A percentile compares a stretch with the other conserved stretches of the same genome.
Evolutionary conservation across 2,329 filamentous ascomycete species (phyloP).

Genomic region (Beauveria sp.): DNA sequence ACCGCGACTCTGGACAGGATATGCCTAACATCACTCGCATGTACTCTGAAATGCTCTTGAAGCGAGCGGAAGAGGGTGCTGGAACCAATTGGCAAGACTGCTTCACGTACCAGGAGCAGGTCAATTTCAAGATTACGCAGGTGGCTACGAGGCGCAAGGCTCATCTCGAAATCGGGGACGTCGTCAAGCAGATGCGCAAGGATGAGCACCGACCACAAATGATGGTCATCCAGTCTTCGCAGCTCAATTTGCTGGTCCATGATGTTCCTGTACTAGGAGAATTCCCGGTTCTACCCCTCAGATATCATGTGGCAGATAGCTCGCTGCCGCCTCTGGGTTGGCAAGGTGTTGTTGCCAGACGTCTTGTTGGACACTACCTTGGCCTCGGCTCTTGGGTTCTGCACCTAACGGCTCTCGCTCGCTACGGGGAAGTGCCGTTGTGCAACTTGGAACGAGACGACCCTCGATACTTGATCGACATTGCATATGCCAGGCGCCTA

Average conservation of each 20-base stretch:
- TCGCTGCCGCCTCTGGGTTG: conserved; percentile 86
- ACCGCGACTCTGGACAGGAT: conserved; percentile 67
- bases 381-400: conserved; percentile 88
- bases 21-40: conserved; percentile 86
- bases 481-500: conserved; percentile 84
- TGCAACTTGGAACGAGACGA: conserved; percentile 95
- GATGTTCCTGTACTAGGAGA: conserved; percentile 79
- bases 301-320: conserved; percentile 75
- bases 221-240: conserved; percentile 85
- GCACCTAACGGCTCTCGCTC: conserved; percentile 77
- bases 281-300: conserved; percentile 74
- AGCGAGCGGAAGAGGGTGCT: conserved; percentile 56
- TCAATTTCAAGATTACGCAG: conserved; percentile 79
- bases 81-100: conserved; percentile 70
- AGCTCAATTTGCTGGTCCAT: conserved; percentile 70
- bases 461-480: conserved; percentile 88
- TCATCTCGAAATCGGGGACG: conserved; percentile 77
- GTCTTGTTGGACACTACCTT: conserved; percentile 82
- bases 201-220: conserved; percentile 76
- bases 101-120: conserved; percentile 78
- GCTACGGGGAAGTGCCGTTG: conserved; percentile 88
- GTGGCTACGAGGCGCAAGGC: conserved; percentile 87
- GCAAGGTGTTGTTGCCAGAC: conserved; percentile 82
- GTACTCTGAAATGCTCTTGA: conserved; percentile 68
- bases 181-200: conserved; percentile 82